A percentile compares a stretch with the other conserved stretches of the same genome.
phyloP scores from a whole-genome alignment of 306 rosid genomes.

The Sesbania bispinosa region DNA sequence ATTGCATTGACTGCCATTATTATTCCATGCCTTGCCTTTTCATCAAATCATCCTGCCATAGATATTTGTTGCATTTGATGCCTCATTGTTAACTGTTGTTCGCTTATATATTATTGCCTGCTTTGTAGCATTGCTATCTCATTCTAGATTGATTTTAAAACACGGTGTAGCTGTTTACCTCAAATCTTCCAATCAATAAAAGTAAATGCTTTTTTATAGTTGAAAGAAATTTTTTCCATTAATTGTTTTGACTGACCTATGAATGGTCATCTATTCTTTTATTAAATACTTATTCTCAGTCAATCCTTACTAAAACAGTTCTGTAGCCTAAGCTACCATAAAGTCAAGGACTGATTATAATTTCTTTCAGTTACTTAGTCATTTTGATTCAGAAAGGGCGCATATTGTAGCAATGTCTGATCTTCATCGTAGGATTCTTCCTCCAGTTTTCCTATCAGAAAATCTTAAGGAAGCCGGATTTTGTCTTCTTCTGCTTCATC shows the following conservation, averaged over 20 bases:
- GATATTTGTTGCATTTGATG: too few species aligned
- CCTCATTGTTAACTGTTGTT: too few species aligned
- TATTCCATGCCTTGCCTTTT: too few species aligned
- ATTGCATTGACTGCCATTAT: too few species aligned
- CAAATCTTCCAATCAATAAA: too few species aligned
- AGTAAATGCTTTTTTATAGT: too few species aligned
- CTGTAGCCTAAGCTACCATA: constrained; percentile 3
- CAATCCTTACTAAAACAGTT: constrained; percentile 7
- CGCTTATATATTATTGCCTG: too few species aligned
- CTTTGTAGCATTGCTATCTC: too few species aligned
- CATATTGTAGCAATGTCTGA: constrained; percentile 67
- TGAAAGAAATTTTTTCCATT: background rate
- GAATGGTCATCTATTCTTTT: constrained; percentile 1
- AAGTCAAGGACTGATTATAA: constrained; percentile 21
- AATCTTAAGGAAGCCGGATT: constrained; percentile 72
- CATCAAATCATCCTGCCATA: too few species aligned
- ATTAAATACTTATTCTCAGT: constrained; percentile 12
- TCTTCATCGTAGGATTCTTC: constrained; percentile 69
- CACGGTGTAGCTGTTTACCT: background rate
- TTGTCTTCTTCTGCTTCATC: constrained; percentile 81
- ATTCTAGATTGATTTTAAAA: too few species aligned
- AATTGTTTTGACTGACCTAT: constrained; percentile 9
- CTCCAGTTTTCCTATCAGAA: constrained; percentile 63
- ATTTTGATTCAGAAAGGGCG: too few species aligned
- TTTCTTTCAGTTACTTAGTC: constrained; percentile 69